A percentile compares a stretch with the other conserved stretches of the same genome.
phyloP scores from a whole-genome alignment of 495 filamentous ascomycete genomes.

The Penicillium maclennaniae region DNA sequence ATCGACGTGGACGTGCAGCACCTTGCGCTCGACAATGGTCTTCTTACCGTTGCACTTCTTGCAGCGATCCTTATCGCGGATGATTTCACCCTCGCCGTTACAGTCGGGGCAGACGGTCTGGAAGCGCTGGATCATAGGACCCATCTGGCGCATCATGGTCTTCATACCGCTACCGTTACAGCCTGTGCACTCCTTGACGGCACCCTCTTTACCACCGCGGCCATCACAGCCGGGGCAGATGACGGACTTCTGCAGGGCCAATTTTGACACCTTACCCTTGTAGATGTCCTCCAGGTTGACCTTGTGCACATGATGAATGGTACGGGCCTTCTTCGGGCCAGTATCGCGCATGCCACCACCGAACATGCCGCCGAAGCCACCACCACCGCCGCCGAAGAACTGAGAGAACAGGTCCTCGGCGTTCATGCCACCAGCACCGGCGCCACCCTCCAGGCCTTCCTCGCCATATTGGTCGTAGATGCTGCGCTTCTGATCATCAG shows the following conservation, averaged over 20 bases:
- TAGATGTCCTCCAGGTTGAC: conserved; percentile 98
- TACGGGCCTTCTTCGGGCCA: conserved; percentile 89
- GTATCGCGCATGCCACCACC: conserved; percentile 77
- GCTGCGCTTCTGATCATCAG: conserved; percentile 82
- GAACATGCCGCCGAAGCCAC: conserved; percentile 72
- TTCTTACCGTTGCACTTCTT: conserved; percentile 95
- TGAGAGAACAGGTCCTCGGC: conserved; percentile 96
- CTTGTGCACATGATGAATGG: conserved; percentile 96
- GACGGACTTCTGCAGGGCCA: conserved; percentile 94
- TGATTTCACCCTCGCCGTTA: conserved; percentile 92
- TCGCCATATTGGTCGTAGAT: conserved; percentile 98
- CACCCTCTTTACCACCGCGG: conserved; percentile 94
- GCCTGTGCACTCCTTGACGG: conserved; percentile 83
- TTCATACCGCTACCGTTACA: conserved; percentile 97
- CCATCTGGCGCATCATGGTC: conserved; percentile 99
- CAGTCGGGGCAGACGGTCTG: conserved; percentile 99
- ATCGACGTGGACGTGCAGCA: conserved; percentile 97
- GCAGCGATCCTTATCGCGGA: conserved; percentile 94
- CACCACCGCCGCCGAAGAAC: conserved; percentile 90
- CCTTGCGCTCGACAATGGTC: conserved; percentile 94
- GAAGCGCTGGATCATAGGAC: conserved; percentile 99
- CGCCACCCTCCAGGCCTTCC: conserved; percentile 83
- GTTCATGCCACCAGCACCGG: conserved; percentile 80
- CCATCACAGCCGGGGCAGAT: conserved; percentile 95
- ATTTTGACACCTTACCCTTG: conserved; percentile 93